phyloP scores from a whole-genome alignment of 176 grass and related monocot genomes.

The Cymbopogon citratus region DNA sequence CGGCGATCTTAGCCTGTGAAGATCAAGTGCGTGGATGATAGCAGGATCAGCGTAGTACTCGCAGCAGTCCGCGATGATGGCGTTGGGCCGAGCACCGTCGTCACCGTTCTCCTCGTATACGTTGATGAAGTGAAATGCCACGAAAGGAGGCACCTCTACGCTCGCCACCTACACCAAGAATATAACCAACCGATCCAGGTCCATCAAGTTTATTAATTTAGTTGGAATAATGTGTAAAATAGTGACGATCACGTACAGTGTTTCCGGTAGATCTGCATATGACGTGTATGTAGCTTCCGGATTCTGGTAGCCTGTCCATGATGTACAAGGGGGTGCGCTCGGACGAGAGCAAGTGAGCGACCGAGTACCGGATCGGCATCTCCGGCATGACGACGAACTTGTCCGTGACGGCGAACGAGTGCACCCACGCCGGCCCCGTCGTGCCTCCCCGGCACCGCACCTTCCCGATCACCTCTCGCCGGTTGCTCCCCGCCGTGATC shows the following conservation, averaged over 20 bases:
- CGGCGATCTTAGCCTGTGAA: constrained; percentile 39
- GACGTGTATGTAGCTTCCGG: constrained; percentile 63
- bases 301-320: constrained; percentile 44
- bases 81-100: background rate
- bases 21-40: constrained; percentile 44
- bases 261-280: constrained; percentile 58
- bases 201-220: background rate
- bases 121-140: constrained; percentile 75
- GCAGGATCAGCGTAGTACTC: constrained; percentile 53
- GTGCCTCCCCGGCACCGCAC: constrained; percentile 49
- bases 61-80: constrained; percentile 51
- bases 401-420: constrained; percentile 61
- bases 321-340: constrained; percentile 47
- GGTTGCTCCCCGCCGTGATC: constrained; percentile 43
- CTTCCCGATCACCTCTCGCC: constrained; percentile 53
- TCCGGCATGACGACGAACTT: constrained; percentile 55
- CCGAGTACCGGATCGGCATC: constrained; percentile 54
- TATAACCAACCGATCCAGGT: background rate
- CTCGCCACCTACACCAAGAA: background rate
- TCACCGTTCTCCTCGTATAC: constrained; percentile 44
- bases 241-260: constrained; percentile 18
- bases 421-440: constrained; percentile 48
- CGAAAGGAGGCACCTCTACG: constrained; percentile 56
- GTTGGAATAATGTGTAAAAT: too few species aligned
- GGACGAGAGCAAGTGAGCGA: constrained; percentile 30